A percentile compares a stretch with the other conserved stretches of the same genome.
Evolutionary conservation across 257 asterid species (phyloP).

Genomic region (Cruciata laevipes): DNA sequence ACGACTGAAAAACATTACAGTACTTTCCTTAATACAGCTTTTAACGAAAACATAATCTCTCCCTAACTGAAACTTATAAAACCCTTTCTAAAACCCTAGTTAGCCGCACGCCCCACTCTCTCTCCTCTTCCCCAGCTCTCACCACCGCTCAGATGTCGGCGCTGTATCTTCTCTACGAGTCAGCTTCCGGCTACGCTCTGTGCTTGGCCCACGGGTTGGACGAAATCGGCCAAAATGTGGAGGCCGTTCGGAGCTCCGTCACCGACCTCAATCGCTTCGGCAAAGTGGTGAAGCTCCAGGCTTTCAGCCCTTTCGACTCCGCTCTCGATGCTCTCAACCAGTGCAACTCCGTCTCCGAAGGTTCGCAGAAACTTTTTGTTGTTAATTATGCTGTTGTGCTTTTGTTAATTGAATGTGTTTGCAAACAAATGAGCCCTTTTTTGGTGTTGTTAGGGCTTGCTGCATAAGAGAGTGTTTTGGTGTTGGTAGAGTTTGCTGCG

Average conservation of each 20-base stretch:
- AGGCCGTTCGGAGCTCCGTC: slow-evolving; percentile 70
- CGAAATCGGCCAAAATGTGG: slow-evolving; percentile 86
- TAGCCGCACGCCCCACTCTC: not conserved
- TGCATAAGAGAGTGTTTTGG: no score
- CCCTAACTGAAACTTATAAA: not conserved
- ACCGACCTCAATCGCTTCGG: slow-evolving; percentile 71
- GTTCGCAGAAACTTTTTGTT: slow-evolving; percentile 14
- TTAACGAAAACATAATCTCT: no score
- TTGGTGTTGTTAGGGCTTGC: not conserved
- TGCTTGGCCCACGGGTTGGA: slow-evolving; percentile 67
- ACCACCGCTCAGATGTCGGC: slow-evolving; percentile 42
- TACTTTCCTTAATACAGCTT: no score
- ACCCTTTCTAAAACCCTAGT: slow-evolving; percentile 11
- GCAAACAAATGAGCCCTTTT: not conserved
- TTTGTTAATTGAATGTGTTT: not conserved
- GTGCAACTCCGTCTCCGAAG: slow-evolving; percentile 89
- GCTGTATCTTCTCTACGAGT: slow-evolving; percentile 60
- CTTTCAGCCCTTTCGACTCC: slow-evolving; percentile 70
- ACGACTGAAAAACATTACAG: no score
- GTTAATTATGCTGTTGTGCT: not conserved
- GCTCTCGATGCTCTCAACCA: slow-evolving; percentile 94
- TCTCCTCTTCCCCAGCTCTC: not conserved
- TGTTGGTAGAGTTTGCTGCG: not conserved
- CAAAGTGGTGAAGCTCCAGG: slow-evolving; percentile 64
- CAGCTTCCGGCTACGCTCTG: slow-evolving; percentile 72